These are phyloP conservation scores for Dactylellina leptospora DNA, from an alignment of 2,329 filamentous ascomycete species.

Conservation along the genomic window DNA sequence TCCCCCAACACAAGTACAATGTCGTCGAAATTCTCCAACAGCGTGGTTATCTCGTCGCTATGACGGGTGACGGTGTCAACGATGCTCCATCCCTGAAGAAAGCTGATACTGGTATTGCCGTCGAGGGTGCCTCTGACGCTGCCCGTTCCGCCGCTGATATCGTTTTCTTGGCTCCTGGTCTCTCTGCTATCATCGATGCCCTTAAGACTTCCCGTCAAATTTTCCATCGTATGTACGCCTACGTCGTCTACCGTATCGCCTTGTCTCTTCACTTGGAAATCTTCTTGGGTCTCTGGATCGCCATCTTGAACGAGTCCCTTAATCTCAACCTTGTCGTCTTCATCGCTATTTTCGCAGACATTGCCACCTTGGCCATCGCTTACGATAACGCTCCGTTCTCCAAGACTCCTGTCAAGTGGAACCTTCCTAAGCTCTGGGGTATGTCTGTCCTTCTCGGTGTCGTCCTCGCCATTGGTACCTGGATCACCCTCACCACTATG, in stretches of 20 bases:
- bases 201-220: conserved; percentile 93
- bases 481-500: conserved; percentile 90
- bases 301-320: conserved; percentile 81
- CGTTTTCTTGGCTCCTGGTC: conserved; percentile 88
- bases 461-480: conserved; percentile 82
- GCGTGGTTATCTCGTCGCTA: conserved; percentile 91
- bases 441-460: conserved; percentile 86
- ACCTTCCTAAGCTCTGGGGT: conserved; percentile 91
- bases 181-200: conserved; percentile 90
- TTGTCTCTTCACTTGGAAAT: conserved; percentile 90
- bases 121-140: conserved; percentile 89
- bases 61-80: conserved; percentile 97
- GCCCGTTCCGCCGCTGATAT: conserved; percentile 92
- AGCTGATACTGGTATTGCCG: conserved; percentile 94
- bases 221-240: conserved; percentile 96
- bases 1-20: conserved; percentile 94
- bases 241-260: conserved; percentile 94
- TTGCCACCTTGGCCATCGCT: conserved; percentile 88
- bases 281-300: conserved; percentile 91
- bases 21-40: conserved; percentile 93
- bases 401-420: conserved; percentile 90
- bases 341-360: conserved; percentile 93
- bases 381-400: conserved; percentile 93
- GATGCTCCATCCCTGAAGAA: conserved; percentile 92
- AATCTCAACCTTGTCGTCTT: conserved; percentile 90